phyloP scores from a whole-genome alignment of 2,329 filamentous ascomycete species.

The Botrytis aclada region DNA sequence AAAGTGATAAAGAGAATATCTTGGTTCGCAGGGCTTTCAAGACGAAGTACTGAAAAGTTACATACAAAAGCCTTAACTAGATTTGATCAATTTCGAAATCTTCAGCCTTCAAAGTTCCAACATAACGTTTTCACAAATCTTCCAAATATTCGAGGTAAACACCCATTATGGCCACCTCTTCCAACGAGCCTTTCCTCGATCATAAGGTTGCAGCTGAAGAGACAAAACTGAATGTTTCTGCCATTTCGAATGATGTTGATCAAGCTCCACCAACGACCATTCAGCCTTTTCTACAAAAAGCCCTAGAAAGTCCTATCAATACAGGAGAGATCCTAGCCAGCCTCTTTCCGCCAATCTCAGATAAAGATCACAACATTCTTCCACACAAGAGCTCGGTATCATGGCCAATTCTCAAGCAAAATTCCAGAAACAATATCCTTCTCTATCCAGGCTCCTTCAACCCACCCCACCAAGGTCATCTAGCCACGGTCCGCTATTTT shows the following conservation, averaged over 20 bases:
- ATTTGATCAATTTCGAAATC: no score
- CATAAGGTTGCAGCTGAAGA: neutral
- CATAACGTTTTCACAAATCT: neutral
- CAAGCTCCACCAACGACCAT: neutral
- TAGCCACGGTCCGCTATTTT: neutral
- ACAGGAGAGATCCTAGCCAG: neutral
- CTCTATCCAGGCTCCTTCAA: conserved; percentile 2
- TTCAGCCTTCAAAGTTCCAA: neutral
- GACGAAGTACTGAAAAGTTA: neutral
- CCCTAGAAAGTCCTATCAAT: neutral
- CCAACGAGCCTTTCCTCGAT: neutral
- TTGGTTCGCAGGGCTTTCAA: neutral
- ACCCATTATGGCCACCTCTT: neutral
- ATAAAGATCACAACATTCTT: accelerated
- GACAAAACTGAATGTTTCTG: no score
- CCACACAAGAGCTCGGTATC: no score
- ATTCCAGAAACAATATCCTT: neutral
- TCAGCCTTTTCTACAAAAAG: neutral
- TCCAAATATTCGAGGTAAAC: neutral
- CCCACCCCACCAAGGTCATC: neutral
- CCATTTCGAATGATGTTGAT: neutral
- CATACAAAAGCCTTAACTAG: accelerated
- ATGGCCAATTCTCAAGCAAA: neutral
- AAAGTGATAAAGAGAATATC: neutral
- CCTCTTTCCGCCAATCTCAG: neutral